Evolutionary conservation across 441 rosid genomes (phyloP), one percentile per base, ranked within the genome.

Genomic region (Euphorbia neoarborescens): DNA sequence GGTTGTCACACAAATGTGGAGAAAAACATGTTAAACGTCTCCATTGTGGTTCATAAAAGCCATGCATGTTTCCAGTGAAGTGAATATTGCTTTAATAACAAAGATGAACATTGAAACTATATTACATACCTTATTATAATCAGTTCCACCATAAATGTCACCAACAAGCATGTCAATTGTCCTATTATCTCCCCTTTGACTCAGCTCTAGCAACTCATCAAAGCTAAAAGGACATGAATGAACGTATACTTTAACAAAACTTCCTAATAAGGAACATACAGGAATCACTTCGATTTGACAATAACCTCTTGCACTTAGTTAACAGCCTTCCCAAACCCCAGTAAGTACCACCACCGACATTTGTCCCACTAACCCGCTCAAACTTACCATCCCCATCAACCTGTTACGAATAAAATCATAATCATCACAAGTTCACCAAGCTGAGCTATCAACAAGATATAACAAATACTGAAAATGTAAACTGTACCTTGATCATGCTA

Each of bases 111-210:
- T 53, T 42, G 63, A 50, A 73, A 58, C 19, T 68, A 68, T 54
- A 68, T 57, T 10, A 67, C 74, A 48, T 85, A 95, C 99, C 99
- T 92, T 95, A 70, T 82, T 86, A 80, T 95, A 95, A 76, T 92
- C 98, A 92, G 84, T 86, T 66, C 98, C 98, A 75, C 99, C 98
- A 78, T 92, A 92, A 74, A 92, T 95, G 85, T 95, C 99, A 73
- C 99, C 99, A 77, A 95, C 98, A 78, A 95, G 96, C 98, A 92
- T 95, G 84, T 95, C 99, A 69, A 95, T 86, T 44, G 91, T 82
- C 69, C 98, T 82, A 80, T 95, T 95, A 74, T 95, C 91, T 82
- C 99, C 99, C 84, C 82, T 88, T 82, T 92, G 99, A 82, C 97
- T 90, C 80, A 95, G 91, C 84, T 92, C 98, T 71, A 95, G 88